Evolutionary conservation across 352 stramenopile species (phyloP).

Genomic region (Phytophthora quininea): DNA sequence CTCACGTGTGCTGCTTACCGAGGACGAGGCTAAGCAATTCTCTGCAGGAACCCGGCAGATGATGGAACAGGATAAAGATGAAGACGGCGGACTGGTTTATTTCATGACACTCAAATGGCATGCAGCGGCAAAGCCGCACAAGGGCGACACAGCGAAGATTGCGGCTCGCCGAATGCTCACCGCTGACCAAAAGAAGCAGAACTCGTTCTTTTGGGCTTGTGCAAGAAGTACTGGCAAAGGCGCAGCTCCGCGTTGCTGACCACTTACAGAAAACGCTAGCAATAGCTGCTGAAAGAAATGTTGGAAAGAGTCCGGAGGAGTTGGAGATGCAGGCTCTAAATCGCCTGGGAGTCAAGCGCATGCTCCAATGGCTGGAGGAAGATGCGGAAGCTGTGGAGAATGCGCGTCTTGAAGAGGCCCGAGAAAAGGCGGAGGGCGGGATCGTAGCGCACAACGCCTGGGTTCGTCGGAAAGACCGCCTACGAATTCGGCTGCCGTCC

Average conservation of each 20-base stretch:
- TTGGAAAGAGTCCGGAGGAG: constrained; percentile 28
- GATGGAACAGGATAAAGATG: constrained; percentile 66
- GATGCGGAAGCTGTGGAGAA: constrained; percentile 73
- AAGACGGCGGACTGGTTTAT: constrained; percentile 55
- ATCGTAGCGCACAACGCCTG: constrained; percentile 79
- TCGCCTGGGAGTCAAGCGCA: constrained; percentile 66
- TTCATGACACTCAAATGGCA: constrained; percentile 90
- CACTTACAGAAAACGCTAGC: constrained; percentile 71
- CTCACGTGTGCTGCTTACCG: constrained; percentile 57
- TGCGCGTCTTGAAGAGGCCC: constrained; percentile 68
- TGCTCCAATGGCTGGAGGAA: constrained; percentile 80
- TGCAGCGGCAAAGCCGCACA: constrained; percentile 78
- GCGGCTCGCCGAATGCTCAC: constrained; percentile 67
- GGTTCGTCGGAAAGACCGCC: constrained; percentile 80
- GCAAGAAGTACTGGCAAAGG: constrained; percentile 78
- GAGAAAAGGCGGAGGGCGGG: constrained; percentile 74
- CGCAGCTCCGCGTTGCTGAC: constrained; percentile 76
- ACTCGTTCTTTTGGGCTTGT: constrained; percentile 73
- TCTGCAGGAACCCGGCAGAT: constrained; percentile 80
- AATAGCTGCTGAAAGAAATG: constrained; percentile 19
- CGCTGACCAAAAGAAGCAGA: constrained; percentile 79
- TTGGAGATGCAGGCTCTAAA: constrained; percentile 71
- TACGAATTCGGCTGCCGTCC: constrained; percentile 73
- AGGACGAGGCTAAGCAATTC: constrained; percentile 69
- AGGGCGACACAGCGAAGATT: constrained; percentile 87